Evolutionary conservation across 106 monocot species (phyloP), one percentile per base, ranked within the genome.

Genomic region (Platanthera guangdongensis): DNA sequence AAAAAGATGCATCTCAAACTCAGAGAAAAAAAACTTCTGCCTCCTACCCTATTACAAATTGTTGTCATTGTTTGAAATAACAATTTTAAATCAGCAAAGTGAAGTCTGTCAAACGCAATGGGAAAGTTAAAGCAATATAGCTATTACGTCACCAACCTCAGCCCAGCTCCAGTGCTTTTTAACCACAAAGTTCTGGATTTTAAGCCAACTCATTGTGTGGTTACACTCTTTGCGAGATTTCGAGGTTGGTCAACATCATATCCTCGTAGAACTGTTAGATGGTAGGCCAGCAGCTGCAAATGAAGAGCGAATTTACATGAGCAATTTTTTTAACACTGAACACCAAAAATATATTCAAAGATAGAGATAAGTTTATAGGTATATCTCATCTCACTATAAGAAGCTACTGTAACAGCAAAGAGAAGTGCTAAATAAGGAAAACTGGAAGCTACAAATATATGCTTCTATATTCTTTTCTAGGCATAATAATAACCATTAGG

Each of bases 161-260:
- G 54, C 54, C 54, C 54, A 59, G 19, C 6, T 59, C 6, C 6
- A 60, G 5, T 60, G 6, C 59, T 60, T 19, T 21, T 9, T 15
- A 60, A 60, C 19, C 59, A 21, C 1, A 8, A 60, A 60, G 59
- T 21, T 21, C 18, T 60, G 6, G 57, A 57, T 16, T 57, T 57
- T 53, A 53, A 0, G 13, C 8, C 11, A 7, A 65, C 30, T 92
- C 80, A 95, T 54, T 88, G 89, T 6, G 95, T 96, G 3, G 95
- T 96, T 21, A 96, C 93, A 48, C 95, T 96, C 87, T 96, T 96
- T 15, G 95, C 95, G 52, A 96, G 93, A 78, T 96, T 96, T 55
- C 95, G 83, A 30, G 95, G 95, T 76, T 96, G 96, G 76, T 93
- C 96, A 1, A 93, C 93, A 75, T 97, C 79, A 48, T 78, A 97